phyloP scores from a whole-genome alignment of 495 filamentous ascomycete genomes.

The Neurospora sp. region DNA sequence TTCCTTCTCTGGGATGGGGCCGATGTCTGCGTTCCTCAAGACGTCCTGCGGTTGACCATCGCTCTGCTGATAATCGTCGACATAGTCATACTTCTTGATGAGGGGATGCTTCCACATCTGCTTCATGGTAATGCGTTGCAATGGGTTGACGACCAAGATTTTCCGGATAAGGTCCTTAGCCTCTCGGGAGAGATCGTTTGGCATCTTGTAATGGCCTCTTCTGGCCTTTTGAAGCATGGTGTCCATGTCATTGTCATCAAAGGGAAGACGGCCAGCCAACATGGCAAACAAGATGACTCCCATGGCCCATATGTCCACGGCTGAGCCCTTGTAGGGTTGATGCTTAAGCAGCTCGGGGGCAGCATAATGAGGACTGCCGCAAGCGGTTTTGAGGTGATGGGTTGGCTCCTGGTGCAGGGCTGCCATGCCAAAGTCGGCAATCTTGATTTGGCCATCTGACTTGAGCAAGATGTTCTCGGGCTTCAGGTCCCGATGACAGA shows the following conservation, averaged over 20 bases:
- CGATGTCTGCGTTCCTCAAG: conserved; percentile 18
- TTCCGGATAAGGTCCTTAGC: conserved; percentile 67
- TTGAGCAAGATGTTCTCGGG: conserved; percentile 93
- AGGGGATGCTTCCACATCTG: conserved; percentile 79
- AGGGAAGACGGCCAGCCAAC: conserved; percentile 70
- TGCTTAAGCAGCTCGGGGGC: conserved; percentile 79
- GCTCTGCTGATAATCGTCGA: conserved; percentile 41
- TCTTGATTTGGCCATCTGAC: conserved; percentile 60
- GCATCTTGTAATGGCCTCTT: conserved; percentile 63
- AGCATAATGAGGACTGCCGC: conserved; percentile 93
- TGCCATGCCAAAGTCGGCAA: conserved; percentile 97
- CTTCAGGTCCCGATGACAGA: conserved; percentile 94
- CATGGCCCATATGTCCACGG: conserved; percentile 89
- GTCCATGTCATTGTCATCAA: conserved; percentile 52
- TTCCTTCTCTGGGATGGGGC: conserved; percentile 35
- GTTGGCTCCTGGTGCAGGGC: conserved; percentile 69
- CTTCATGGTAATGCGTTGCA: conserved; percentile 62
- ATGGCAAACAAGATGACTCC: conserved; percentile 84
- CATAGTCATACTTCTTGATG: conserved; percentile 65
- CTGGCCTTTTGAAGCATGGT: conserved; percentile 59
- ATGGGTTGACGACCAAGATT: conserved; percentile 66
- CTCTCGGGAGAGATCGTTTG: conserved; percentile 53
- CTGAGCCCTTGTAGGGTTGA: conserved; percentile 65
- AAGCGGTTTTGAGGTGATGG: conserved; percentile 73
- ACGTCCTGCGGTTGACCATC: conserved; percentile 10